Conservation (phyloP, 2,329 filamentous ascomycete genomes). For the Ambrosiella xylebori region DNA sequence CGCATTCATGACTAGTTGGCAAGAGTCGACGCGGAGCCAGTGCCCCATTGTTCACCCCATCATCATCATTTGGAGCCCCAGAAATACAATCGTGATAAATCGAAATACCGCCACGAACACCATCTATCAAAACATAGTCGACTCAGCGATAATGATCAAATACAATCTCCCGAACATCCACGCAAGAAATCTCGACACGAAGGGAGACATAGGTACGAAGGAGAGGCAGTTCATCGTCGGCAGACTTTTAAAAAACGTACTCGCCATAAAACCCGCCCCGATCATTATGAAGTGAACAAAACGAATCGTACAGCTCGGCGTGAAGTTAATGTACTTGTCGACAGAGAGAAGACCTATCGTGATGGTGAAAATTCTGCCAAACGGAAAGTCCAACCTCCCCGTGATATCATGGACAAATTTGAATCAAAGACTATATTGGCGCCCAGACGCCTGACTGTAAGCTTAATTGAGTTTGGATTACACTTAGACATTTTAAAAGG, state of each 20-base stretch:
- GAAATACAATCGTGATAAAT: no score
- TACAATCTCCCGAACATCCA: neutral
- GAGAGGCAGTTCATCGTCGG: neutral
- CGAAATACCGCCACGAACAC: neutral
- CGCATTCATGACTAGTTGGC: slow-evolving; percentile 10
- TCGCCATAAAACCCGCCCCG: slow-evolving; percentile 37
- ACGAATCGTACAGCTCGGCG: slow-evolving; percentile 14
- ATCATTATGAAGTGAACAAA: slow-evolving; percentile 34
- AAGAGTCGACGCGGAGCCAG: neutral
- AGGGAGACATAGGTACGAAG: neutral
- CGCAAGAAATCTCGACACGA: neutral
- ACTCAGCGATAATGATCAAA: no score
- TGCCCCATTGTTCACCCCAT: no score
- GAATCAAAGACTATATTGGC: slow-evolving; percentile 34
- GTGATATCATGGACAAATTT: slow-evolving; percentile 38
- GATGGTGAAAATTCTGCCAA: slow-evolving; percentile 15
- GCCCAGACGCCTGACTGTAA: slow-evolving; percentile 19
- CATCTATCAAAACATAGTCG: neutral
- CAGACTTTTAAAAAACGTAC: slow-evolving; percentile 31
- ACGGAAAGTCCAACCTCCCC: slow-evolving; percentile 17
- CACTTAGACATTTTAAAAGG: neutral
- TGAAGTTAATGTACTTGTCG: slow-evolving; percentile 14
- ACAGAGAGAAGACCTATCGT: slow-evolving; percentile 15
- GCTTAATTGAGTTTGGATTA: neutral
- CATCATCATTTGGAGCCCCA: no score